These are phyloP conservation scores for Backusella mclennaniae DNA, from an alignment of 192 early-diverging fungal genomes.

Conservation along the genomic window DNA sequence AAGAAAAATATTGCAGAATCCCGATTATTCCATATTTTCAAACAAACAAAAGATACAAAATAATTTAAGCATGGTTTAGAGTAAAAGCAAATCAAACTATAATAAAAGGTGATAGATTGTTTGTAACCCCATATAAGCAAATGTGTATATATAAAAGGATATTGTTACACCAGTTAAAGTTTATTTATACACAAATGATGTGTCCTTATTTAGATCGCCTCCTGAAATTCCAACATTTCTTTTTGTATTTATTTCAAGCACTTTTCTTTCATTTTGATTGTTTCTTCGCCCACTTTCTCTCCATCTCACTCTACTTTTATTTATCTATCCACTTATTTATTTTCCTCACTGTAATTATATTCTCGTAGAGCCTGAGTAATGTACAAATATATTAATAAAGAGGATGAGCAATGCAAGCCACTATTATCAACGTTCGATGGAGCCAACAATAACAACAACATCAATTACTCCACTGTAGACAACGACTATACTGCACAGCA, in stretches of 20 bases:
- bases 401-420: background rate
- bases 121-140: background rate
- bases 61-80: background rate
- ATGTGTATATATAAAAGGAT: background rate
- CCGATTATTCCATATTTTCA: background rate
- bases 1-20: background rate
- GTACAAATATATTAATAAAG: background rate
- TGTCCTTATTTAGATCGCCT: background rate
- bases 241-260: background rate
- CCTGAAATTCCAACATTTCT: constrained; percentile 4
- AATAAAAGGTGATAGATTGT: background rate
- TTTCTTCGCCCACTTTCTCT: background rate
- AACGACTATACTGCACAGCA: background rate
- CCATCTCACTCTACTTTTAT: background rate
- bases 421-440: background rate
- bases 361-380: background rate
- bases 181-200: constrained; percentile 6
- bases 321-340: background rate
- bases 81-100: background rate
- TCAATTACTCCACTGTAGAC: background rate
- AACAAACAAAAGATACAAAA: background rate
- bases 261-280: background rate
- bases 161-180: background rate
- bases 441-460: background rate
- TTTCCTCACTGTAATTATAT: background rate